Percentiles rank a stretch among this genome's conserved stretches.
Evolutionary conservation across 495 filamentous ascomycete species (phyloP).

Genomic region (Tuber calosporum): DNA sequence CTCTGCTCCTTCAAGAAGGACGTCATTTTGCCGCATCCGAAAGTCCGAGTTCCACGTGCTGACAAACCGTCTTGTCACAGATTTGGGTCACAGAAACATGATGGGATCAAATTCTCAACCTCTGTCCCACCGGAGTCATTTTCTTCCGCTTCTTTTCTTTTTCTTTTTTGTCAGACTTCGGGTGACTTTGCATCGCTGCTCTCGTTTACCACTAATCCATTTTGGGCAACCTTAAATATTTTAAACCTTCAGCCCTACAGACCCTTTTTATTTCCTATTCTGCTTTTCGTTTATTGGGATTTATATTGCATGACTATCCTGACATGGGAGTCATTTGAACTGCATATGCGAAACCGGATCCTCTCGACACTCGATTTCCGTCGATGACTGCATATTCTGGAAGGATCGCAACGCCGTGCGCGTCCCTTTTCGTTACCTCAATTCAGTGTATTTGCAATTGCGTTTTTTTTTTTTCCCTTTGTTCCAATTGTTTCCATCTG

Average conservation of each 20-base stretch:
- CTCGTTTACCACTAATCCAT: slow-evolving; percentile 20
- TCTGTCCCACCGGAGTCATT: slow-evolving; percentile 7
- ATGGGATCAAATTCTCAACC: slow-evolving; percentile 11
- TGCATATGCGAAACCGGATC: slow-evolving; percentile 3
- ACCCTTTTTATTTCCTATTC: slow-evolving; percentile 10
- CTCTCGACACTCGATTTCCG: background rate
- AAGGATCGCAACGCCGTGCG: background rate
- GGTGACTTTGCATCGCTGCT: slow-evolving; percentile 14
- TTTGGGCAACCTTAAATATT: slow-evolving; percentile 15
- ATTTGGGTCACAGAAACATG: slow-evolving; percentile 59
- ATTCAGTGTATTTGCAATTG: slow-evolving; percentile 1
- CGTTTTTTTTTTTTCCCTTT: slow-evolving; percentile 18
- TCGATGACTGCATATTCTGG: background rate
- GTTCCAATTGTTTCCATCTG: background rate
- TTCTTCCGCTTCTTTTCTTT: slow-evolving; percentile 8
- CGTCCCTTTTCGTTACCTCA: slow-evolving; percentile 16
- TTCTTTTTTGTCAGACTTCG: slow-evolving; percentile 16
- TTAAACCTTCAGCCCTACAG: slow-evolving; percentile 14
- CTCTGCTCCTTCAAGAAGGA: background rate
- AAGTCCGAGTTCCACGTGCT: slow-evolving; percentile 9
- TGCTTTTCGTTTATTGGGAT: background rate
- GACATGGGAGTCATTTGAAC: background rate
- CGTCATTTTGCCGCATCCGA: background rate
- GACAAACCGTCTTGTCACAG: slow-evolving; percentile 43
- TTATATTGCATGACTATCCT: background rate